phyloP scores from a whole-genome alignment of 495 filamentous ascomycete species.

The Penicillium verhagenii region DNA sequence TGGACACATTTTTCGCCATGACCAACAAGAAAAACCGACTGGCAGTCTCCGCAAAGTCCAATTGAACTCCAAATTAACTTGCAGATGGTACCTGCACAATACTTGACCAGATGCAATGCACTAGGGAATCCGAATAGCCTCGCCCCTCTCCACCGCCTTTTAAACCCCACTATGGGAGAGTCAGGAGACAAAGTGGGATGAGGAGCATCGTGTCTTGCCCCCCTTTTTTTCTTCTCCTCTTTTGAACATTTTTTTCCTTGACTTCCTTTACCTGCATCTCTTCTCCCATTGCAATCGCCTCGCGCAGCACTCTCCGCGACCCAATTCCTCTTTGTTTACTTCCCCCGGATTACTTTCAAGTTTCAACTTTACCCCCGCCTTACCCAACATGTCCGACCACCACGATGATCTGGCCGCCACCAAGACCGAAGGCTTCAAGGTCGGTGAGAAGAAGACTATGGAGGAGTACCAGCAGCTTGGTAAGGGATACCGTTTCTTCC shows the following conservation, averaged over 20 bases:
- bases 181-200: constrained; percentile 21
- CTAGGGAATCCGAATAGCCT: constrained; percentile 28
- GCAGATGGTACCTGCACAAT: not conserved
- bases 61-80: too few relatives aligned
- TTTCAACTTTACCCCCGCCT: constrained; percentile 1
- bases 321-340: constrained; percentile 3
- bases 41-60: too few relatives aligned
- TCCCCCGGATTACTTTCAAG: not conserved
- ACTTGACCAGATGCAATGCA: not conserved
- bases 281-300: too few relatives aligned
- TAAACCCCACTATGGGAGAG: constrained; percentile 44
- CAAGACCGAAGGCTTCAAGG: constrained; percentile 91
- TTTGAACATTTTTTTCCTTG: not conserved
- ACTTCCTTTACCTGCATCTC: not conserved
- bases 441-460: constrained; percentile 96
- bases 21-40: too few relatives aligned
- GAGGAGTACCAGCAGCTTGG: constrained; percentile 90
- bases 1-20: too few relatives aligned
- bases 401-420: constrained; percentile 81
- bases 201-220: constrained; percentile 7
- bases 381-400: constrained; percentile 63
- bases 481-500: constrained; percentile 49
- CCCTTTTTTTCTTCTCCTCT: constrained; percentile 1
- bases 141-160: constrained; percentile 48
- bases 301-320: too few relatives aligned